phyloP scores from a whole-genome alignment of 2,329 filamentous ascomycete species.

The Raffaelea albimanens region DNA sequence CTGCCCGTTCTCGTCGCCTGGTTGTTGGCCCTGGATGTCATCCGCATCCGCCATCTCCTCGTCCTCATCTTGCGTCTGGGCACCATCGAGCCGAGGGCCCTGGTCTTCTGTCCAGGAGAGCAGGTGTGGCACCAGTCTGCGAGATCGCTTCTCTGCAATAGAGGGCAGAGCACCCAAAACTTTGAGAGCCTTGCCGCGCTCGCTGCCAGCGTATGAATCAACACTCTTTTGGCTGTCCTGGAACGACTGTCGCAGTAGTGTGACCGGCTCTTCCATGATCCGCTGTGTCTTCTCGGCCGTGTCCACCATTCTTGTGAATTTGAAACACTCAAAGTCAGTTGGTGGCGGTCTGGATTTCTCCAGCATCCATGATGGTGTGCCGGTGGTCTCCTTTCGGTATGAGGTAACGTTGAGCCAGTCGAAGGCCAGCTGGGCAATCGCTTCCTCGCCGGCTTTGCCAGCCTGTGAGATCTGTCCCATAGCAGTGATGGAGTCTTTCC shows the following conservation, averaged over 20 bases:
- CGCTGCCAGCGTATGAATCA: slow-evolving; percentile 40
- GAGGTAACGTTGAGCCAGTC: slow-evolving; percentile 58
- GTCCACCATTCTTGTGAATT: slow-evolving; percentile 51
- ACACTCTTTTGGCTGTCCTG: slow-evolving; percentile 51
- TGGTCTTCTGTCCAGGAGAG: slow-evolving; percentile 59
- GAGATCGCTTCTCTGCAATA: slow-evolving; percentile 78
- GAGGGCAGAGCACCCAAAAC: slow-evolving; percentile 64
- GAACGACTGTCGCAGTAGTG: slow-evolving; percentile 54
- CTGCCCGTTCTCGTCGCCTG: slow-evolving; percentile 25
- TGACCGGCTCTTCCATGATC: slow-evolving; percentile 40
- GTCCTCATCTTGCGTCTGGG: slow-evolving; percentile 30
- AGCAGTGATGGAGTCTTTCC: slow-evolving; percentile 72
- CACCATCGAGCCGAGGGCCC: slow-evolving; percentile 32
- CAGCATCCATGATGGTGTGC: background rate
- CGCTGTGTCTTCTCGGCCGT: slow-evolving; percentile 41
- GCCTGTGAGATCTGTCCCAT: slow-evolving; percentile 65
- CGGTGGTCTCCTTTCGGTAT: slow-evolving; percentile 13
- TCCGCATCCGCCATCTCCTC: slow-evolving; percentile 13
- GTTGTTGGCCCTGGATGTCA: slow-evolving; percentile 19
- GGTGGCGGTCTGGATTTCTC: slow-evolving; percentile 25
- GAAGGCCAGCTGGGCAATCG: slow-evolving; percentile 63
- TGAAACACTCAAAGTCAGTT: slow-evolving; percentile 80
- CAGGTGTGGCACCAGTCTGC: slow-evolving; percentile 76
- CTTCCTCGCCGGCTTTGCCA: slow-evolving; percentile 57
- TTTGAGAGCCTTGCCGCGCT: slow-evolving; percentile 69